Conservation (phyloP, 352 stramenopile species). For the Phytopythium helicoides region DNA sequence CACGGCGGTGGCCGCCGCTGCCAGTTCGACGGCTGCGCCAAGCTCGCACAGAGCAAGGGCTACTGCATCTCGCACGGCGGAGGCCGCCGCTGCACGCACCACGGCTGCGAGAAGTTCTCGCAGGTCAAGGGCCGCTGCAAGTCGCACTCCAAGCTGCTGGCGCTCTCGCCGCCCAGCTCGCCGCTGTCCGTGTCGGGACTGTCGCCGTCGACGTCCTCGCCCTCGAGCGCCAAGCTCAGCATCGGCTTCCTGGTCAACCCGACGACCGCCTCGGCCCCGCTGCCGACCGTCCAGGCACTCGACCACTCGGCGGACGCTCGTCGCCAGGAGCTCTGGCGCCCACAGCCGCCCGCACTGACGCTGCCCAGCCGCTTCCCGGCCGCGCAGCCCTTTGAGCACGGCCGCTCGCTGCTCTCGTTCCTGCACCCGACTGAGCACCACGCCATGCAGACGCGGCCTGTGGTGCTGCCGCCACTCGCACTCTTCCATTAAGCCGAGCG, state of each 20-base stretch:
- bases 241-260: conserved; percentile 63
- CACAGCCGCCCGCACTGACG: conserved; percentile 8
- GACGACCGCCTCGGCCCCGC: conserved; percentile 13
- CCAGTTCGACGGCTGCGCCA: conserved; percentile 67
- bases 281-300: conserved; percentile 9
- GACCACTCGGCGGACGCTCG: conserved; percentile 7
- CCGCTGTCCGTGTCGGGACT: conserved; percentile 20
- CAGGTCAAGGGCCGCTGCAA: conserved; percentile 87
- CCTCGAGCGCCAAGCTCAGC: conserved; percentile 37
- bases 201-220: conserved; percentile 26
- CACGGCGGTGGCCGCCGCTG: conserved; percentile 75
- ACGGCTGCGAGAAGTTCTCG: conserved; percentile 86
- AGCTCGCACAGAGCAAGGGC: conserved; percentile 75
- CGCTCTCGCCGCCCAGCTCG: conserved; percentile 15
- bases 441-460: neutral
- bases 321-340: conserved; percentile 10
- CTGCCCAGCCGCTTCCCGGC: conserved; percentile 5
- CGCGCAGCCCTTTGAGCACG: conserved; percentile 7
- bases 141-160: conserved; percentile 76
- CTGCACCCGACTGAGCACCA: conserved; percentile 19
- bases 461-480: conserved; percentile 22
- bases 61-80: conserved; percentile 84
- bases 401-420: conserved; percentile 41
- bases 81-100: conserved; percentile 65
- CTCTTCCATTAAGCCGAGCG: conserved; percentile 26